Base-by-base conservation (phyloP, 305 asterid genomes). In the Fraxinus albicans region DNA sequence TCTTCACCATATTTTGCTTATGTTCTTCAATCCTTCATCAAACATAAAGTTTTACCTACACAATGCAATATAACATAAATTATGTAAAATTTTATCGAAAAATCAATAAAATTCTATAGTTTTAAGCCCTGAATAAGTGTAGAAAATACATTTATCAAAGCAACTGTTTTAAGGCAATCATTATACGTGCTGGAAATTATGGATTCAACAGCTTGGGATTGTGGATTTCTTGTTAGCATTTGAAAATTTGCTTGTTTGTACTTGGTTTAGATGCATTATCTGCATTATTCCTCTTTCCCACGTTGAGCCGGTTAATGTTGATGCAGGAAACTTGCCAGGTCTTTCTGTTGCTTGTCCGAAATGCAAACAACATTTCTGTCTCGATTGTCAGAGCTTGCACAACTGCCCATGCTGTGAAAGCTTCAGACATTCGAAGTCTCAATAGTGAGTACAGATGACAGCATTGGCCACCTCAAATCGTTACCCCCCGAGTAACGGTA, bases 341-440 rank as follows among this genome's bases (percentile, higher is more conserved):
- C 76, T 91, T 9, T 85, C 91, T 23, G 98, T 93, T 58, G 80
- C 88, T 55, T 94, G 99, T 88, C 97, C 98, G 0, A 93, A 93
- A 89, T 94, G 99, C 93, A 89, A 91, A 83, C 93, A 89, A 73
- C 81, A 87, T 82, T 94, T 96, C 86, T 94, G 98, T 86, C 97
- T 96, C 5, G 97, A 96, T 50, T 96, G 98, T 40, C 98, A 93
- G 86, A 96, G 99, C 90, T 86, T 96, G 91, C 99, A 94, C 84
- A 96, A 96, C 58, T 96, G 99, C 88, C 99, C 97, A 0, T 97
- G 98, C 60, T 94, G 99, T 79, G 98, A 96, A 94, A 91, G 98
- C 89, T 90, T 91, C 84, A 88, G 87, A 33, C 94, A 90, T 72
- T 88, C 95, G 19, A 81, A 87, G 80, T 35, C 89, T 77, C 1